Conservation (phyloP, 169 alveolate species). For the Babesia gibsoni region DNA sequence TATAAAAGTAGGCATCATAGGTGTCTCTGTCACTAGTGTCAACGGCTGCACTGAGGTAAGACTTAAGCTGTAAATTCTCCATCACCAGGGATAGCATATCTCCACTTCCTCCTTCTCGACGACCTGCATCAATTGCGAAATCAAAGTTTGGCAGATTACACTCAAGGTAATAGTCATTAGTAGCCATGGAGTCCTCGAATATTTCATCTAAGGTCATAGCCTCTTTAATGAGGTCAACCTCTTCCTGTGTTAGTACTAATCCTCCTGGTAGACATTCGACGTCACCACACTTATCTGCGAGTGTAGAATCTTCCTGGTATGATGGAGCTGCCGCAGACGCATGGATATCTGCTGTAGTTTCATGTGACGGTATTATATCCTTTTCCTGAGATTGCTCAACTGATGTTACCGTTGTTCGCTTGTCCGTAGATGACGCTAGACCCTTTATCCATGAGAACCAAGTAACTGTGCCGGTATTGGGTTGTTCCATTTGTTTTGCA, state of each 20-base stretch:
- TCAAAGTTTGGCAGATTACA: slow-evolving; percentile 49
- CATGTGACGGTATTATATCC: not conserved
- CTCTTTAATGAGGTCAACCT: slow-evolving; percentile 65
- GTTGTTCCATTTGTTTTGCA: slow-evolving; percentile 9
- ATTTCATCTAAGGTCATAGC: slow-evolving; percentile 41
- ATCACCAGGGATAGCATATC: slow-evolving; percentile 31
- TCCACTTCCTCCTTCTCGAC: not conserved
- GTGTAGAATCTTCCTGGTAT: not conserved
- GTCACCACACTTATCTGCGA: slow-evolving; percentile 18
- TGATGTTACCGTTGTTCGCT: not conserved
- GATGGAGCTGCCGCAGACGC: not conserved
- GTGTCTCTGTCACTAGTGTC: slow-evolving; percentile 56
- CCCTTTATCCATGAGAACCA: slow-evolving; percentile 61
- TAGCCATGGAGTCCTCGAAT: slow-evolving; percentile 53
- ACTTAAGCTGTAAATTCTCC: slow-evolving; percentile 33
- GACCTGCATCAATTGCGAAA: slow-evolving; percentile 9
- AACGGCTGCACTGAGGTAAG: slow-evolving; percentile 40
- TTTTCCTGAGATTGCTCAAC: slow-evolving; percentile 1
- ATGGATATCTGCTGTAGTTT: not conserved
- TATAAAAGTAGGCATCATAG: slow-evolving; percentile 48
- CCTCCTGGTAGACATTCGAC: slow-evolving; percentile 74
- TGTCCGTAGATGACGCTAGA: slow-evolving; percentile 23
- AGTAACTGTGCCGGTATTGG: slow-evolving; percentile 44
- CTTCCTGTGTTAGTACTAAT: slow-evolving; percentile 69
- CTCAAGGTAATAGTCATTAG: slow-evolving; percentile 55